phyloP scores from a whole-genome alignment of 768 basidiomycete species.

The Boletus bicolor region DNA sequence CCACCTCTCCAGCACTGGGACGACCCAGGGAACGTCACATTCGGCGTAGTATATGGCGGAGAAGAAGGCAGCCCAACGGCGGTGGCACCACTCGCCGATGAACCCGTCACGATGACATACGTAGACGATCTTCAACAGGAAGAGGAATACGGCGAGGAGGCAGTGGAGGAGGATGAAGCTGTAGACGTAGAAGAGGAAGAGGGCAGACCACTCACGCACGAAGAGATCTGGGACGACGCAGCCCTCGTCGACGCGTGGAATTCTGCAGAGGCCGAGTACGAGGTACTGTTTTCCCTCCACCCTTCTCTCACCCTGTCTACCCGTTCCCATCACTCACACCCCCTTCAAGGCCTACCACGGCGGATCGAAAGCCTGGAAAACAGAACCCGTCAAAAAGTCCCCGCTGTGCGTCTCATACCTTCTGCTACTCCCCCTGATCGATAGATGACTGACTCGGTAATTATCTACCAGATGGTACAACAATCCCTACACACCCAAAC shows the following conservation, averaged over 20 bases:
- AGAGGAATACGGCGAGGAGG: conserved; percentile 24
- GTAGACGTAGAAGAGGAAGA: conserved; percentile 33
- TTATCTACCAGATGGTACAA: conserved; percentile 68
- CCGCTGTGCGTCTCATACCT: conserved; percentile 52
- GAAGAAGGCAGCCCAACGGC: conserved; percentile 3
- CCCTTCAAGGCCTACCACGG: conserved; percentile 57
- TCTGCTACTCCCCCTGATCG: background rate
- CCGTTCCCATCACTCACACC: background rate
- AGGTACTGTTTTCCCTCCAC: conserved; percentile 37
- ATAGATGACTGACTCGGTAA: background rate
- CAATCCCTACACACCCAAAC: conserved; percentile 38
- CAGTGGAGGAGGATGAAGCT: conserved; percentile 18
- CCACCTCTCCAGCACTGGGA: conserved; percentile 42
- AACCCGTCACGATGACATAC: background rate
- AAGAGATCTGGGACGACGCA: conserved; percentile 86
- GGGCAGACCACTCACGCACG: conserved; percentile 59
- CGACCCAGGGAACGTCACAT: conserved; percentile 31
- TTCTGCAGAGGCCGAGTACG: conserved; percentile 78
- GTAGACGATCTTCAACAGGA: conserved; percentile 13
- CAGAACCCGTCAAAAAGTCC: conserved; percentile 64
- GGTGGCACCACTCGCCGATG: background rate
- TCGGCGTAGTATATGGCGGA: conserved; percentile 34
- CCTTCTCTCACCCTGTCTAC: background rate
- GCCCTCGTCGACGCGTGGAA: conserved; percentile 83
- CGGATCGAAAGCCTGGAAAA: conserved; percentile 65